Conservation (phyloP, 2,329 filamentous ascomycete genomes). For the Nemania diffusa region DNA sequence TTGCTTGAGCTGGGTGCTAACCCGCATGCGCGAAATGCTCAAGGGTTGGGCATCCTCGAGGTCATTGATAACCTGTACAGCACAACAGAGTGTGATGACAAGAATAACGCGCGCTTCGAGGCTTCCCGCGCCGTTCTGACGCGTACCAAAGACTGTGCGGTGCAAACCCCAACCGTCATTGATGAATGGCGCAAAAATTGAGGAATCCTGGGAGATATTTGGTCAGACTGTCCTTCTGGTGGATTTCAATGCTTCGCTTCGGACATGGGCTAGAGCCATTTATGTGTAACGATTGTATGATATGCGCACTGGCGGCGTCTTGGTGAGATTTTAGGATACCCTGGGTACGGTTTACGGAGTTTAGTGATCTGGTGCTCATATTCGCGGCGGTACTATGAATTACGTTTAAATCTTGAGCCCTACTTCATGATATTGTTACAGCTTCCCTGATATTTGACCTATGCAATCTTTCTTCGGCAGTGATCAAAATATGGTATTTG, state of each 20-base stretch:
- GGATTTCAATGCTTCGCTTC: conserved; percentile 1
- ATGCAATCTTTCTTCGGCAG: not conserved
- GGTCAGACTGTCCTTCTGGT: not conserved
- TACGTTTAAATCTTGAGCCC: not conserved
- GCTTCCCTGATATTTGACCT: not conserved
- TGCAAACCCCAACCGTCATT: conserved; percentile 54
- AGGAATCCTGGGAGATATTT: not conserved
- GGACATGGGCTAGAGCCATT: not conserved
- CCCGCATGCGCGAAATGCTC: conserved; percentile 58
- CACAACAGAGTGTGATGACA: conserved; percentile 47
- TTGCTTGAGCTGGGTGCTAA: conserved; percentile 60
- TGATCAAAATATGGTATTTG: too few relatives aligned
- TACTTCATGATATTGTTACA: not conserved
- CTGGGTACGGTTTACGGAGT: conserved; percentile 15
- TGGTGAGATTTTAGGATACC: conserved; percentile 31
- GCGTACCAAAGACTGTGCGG: conserved; percentile 46
- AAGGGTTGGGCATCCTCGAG: conserved; percentile 58
- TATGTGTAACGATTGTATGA: conserved; percentile 26
- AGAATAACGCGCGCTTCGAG: conserved; percentile 55
- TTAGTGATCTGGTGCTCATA: not conserved
- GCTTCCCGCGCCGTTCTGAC: conserved; percentile 60
- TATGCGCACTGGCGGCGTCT: conserved; percentile 21
- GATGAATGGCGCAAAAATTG: conserved; percentile 53
- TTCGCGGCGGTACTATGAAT: not conserved
- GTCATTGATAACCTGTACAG: conserved; percentile 56